phyloP scores from a whole-genome alignment of 2,329 filamentous ascomycete species.

The Orbilia blumenaviensis region DNA sequence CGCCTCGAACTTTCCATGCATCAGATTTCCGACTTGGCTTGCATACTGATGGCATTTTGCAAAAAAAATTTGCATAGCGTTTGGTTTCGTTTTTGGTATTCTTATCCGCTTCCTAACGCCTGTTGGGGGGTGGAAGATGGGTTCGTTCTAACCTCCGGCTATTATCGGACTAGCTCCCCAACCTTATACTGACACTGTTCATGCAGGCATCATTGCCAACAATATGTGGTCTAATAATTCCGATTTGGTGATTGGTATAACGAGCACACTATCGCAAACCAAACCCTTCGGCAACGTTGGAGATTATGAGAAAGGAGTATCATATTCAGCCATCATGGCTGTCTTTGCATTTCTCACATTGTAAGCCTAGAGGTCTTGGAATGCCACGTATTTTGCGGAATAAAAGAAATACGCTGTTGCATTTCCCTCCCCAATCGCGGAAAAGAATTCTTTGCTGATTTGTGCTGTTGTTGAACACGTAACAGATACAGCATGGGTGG shows the following conservation, averaged over 20 bases:
- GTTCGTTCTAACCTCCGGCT: conserved; percentile 28
- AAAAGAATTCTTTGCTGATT: conserved; percentile 40
- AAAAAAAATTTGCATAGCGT: conserved; percentile 28
- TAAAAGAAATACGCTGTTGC: conserved; percentile 14
- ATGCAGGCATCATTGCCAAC: conserved; percentile 49
- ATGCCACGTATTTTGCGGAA: conserved; percentile 32
- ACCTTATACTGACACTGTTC: conserved; percentile 5
- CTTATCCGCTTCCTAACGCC: conserved; percentile 50
- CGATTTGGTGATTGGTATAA: conserved; percentile 50
- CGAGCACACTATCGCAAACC: conserved; percentile 36
- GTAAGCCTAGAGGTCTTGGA: conserved; percentile 54
- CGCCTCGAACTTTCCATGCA: conserved; percentile 39
- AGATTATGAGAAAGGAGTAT: conserved; percentile 55
- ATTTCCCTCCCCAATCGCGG: background rate
- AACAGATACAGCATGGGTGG: conserved; percentile 55
- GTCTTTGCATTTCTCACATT: conserved; percentile 57
- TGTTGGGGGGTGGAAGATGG: conserved; percentile 52
- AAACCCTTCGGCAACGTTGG: conserved; percentile 43
- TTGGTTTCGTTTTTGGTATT: conserved; percentile 49
- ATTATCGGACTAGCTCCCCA: conserved; percentile 9
- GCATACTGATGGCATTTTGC: conserved; percentile 7
- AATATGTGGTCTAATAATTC: conserved; percentile 52
- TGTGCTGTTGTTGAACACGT: conserved; percentile 22
- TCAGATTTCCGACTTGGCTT: conserved; percentile 1
- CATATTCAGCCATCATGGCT: conserved; percentile 57